phyloP scores from a whole-genome alignment of 352 stramenopile species.

The Globisporangium canariense region DNA sequence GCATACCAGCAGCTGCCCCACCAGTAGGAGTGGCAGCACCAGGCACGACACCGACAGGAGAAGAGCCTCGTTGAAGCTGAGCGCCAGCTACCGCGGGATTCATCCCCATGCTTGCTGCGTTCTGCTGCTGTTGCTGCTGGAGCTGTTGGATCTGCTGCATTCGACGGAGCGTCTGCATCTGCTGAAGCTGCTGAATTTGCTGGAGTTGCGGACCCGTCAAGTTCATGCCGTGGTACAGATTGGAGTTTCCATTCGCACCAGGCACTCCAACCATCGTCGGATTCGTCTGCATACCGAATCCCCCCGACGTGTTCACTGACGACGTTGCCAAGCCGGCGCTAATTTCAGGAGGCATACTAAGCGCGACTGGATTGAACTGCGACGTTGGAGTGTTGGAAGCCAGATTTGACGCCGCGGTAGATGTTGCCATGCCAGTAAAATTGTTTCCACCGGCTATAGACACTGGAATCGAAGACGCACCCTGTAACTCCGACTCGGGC shows the following conservation, averaged over 20 bases:
- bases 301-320: constrained; percentile 27
- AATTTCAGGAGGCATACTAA: constrained; percentile 80
- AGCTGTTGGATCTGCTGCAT: constrained; percentile 29
- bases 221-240: constrained; percentile 80
- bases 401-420: constrained; percentile 27
- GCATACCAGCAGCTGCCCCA: constrained; percentile 39
- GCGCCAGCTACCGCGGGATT: constrained; percentile 13
- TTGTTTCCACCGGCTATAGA: constrained; percentile 13
- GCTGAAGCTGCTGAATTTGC: constrained; percentile 78
- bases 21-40: constrained; percentile 25
- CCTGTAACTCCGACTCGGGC: constrained; percentile 76
- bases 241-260: constrained; percentile 26
- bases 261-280: constrained; percentile 37
- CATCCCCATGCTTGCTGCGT: constrained; percentile 17
- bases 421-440: constrained; percentile 22
- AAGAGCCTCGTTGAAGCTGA: constrained; percentile 14
- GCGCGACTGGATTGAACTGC: constrained; percentile 48
- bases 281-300: constrained; percentile 37
- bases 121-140: constrained; percentile 28
- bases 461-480: constrained; percentile 12
- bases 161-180: constrained; percentile 57
- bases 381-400: constrained; percentile 17
- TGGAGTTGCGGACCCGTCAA: constrained; percentile 71
- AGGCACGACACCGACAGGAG: constrained; percentile 16
- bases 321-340: constrained; percentile 28